Conservation (phyloP, 2,329 filamentous ascomycete genomes). For the Uncinocarpus reesii region DNA sequence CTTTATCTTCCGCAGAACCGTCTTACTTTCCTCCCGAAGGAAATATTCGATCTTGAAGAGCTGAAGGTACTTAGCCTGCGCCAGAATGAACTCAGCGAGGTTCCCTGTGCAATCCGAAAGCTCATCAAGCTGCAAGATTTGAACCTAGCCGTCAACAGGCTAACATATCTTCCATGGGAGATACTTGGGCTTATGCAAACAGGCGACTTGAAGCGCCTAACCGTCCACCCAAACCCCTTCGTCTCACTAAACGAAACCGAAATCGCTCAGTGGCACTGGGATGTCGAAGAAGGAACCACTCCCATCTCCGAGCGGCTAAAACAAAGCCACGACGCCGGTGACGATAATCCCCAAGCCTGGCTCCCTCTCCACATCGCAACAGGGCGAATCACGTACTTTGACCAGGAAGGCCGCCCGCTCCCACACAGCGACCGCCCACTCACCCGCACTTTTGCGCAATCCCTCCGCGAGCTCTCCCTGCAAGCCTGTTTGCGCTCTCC, state of each 20-base stretch:
- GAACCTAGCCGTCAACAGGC: slow-evolving; percentile 38
- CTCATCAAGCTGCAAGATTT: slow-evolving; percentile 35
- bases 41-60: slow-evolving; percentile 34
- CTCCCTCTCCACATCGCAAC: slow-evolving; percentile 31
- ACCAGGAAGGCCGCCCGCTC: slow-evolving; percentile 27
- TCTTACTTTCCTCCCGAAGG: slow-evolving; percentile 29
- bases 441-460: slow-evolving; percentile 25
- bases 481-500: slow-evolving; percentile 29
- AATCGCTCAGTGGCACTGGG: slow-evolving; percentile 27
- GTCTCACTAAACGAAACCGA: slow-evolving; percentile 16
- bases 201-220: slow-evolving; percentile 32
- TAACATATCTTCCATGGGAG: slow-evolving; percentile 38
- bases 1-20: slow-evolving; percentile 38
- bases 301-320: background rate
- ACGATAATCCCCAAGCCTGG: slow-evolving; percentile 25
- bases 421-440: background rate
- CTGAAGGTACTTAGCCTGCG: slow-evolving; percentile 39
- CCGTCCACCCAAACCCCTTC: slow-evolving; percentile 35
- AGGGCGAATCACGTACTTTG: slow-evolving; percentile 24
- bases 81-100: slow-evolving; percentile 35
- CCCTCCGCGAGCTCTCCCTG: slow-evolving; percentile 36
- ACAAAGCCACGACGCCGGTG: slow-evolving; percentile 13
- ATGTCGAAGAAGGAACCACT: slow-evolving; percentile 12
- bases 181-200: slow-evolving; percentile 33
- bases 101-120: slow-evolving; percentile 34